These are phyloP conservation scores for Ceratocystis papillata DNA, from an alignment of 2,329 filamentous ascomycete genomes.

Conservation along the genomic window DNA sequence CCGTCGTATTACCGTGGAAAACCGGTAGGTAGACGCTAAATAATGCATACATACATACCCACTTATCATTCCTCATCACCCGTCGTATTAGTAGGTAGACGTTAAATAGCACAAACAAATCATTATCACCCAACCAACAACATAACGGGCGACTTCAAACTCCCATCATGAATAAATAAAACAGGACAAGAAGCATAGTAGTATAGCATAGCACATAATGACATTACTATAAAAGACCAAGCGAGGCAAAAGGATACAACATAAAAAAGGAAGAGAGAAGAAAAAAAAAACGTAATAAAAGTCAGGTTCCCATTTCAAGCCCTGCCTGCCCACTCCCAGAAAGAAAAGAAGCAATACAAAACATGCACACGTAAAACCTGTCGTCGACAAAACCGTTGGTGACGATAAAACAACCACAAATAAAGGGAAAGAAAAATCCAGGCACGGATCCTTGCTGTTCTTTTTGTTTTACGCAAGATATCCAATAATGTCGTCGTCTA, in stretches of 20 bases:
- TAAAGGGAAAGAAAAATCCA: too few species aligned
- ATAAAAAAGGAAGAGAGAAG: neutral
- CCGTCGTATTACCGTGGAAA: too few species aligned
- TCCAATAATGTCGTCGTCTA: constrained; percentile 87
- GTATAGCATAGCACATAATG: neutral
- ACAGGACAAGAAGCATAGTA: neutral
- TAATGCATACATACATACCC: too few species aligned
- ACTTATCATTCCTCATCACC: neutral
- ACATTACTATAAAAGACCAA: neutral
- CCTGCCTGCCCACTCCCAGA: neutral
- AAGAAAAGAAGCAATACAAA: neutral
- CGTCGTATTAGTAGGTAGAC: too few species aligned
- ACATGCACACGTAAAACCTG: too few species aligned
- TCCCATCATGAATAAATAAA: neutral
- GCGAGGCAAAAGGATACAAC: neutral
- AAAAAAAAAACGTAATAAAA: neutral
- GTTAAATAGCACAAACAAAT: too few species aligned
- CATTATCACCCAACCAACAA: neutral
- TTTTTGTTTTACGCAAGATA: constrained; percentile 63
- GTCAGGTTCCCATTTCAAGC: neutral
- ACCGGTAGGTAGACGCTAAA: too few species aligned
- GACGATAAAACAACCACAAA: neutral
- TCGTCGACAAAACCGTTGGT: neutral
- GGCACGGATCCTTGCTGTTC: neutral
- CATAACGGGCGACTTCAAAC: neutral